Percentiles rank a stretch among this genome's conserved stretches.
Evolutionary conservation across 139 green algal genomes (phyloP).

Genomic region (Auxenochlorella pyrenoidosa): DNA sequence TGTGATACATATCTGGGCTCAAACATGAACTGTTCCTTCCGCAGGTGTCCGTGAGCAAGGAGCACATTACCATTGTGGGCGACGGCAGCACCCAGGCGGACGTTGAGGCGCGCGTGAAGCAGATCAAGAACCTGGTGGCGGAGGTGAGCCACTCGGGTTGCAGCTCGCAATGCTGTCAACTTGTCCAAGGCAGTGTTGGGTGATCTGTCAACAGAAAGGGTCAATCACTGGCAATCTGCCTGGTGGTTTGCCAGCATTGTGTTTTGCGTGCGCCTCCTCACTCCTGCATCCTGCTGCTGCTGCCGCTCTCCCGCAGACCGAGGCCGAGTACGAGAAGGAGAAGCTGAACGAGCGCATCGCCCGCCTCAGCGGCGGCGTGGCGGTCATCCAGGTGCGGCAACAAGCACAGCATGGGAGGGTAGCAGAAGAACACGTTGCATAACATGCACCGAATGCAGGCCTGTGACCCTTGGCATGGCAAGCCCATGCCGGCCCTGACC

Average conservation of each 20-base stretch:
- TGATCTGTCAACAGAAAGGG: no score
- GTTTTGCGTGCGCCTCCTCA: neutral
- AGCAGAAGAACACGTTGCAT: no score
- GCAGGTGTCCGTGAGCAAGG: slow-evolving; percentile 79
- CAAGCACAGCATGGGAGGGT: neutral
- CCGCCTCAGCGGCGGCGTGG: slow-evolving; percentile 95
- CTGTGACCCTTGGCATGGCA: neutral
- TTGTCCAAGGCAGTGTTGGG: no score
- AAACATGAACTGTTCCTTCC: no score
- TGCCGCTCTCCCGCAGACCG: slow-evolving; percentile 18
- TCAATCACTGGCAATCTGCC: no score
- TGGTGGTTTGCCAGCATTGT: no score
- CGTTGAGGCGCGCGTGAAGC: slow-evolving; percentile 91
- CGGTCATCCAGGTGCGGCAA: slow-evolving; percentile 94
- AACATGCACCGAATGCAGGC: no score
- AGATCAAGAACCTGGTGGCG: slow-evolving; percentile 94
- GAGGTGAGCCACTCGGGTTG: neutral
- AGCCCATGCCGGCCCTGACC: neutral
- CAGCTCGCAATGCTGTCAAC: no score
- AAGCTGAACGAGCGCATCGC: slow-evolving; percentile 99
- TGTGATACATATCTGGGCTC: neutral
- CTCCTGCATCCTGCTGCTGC: neutral
- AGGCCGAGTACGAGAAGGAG: slow-evolving; percentile 94
- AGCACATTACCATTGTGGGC: slow-evolving; percentile 96
- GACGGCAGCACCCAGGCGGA: slow-evolving; percentile 79